Evolutionary conservation across 148 eudicot species (phyloP), one percentile per base, ranked within the genome.

Genomic region (Persicaria tinctoria): DNA sequence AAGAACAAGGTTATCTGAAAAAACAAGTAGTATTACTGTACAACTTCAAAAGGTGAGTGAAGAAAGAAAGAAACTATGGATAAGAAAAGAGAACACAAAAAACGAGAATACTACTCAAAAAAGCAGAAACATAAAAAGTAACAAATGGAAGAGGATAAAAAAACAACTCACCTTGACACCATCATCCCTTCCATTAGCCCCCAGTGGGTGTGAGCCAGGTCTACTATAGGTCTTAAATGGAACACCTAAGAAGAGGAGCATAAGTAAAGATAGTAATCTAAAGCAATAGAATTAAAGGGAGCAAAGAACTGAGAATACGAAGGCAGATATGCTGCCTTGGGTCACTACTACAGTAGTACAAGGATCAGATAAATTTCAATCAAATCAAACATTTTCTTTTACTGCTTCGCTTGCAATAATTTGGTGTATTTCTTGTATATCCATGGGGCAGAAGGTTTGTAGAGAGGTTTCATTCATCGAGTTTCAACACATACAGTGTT

Each of bases 121-220:
- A 79, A 63, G 70, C 55, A 56, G 63, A 38, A 56, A 1, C 38
- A 38, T 53, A 38, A 55, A 7, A 51, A 51, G 6, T 10, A 9
- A 45, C 64, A 56, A 14, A 16, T 7, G 6, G n/a, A 57, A 60
- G 14, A 57, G 17, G 13, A 7, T 8, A 73, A 32, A 59, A 20
- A 74, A 46, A 73, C 73, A 78, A 84, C 98, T 82, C 76, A 94
- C 98, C 80, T 85, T 79, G 72, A 88, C 93, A 54, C 93, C 97
- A 89, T 94, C 93, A 82, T 94, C 98, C 54, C 98, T 97, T 63
- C 98, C 98, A 86, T 92, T 91, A 66, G 97, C 85, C 72, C 98
- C 98, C 54, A 94, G 78, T 76, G 77, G 63, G 78, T 91, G 98
- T 56, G 97, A 90, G 77, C 86, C 89, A 64, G 98, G 96, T 82